Evolutionary conservation across 768 basidiomycete genomes (phyloP).

Genomic region (Pisolithus microcarpus): DNA sequence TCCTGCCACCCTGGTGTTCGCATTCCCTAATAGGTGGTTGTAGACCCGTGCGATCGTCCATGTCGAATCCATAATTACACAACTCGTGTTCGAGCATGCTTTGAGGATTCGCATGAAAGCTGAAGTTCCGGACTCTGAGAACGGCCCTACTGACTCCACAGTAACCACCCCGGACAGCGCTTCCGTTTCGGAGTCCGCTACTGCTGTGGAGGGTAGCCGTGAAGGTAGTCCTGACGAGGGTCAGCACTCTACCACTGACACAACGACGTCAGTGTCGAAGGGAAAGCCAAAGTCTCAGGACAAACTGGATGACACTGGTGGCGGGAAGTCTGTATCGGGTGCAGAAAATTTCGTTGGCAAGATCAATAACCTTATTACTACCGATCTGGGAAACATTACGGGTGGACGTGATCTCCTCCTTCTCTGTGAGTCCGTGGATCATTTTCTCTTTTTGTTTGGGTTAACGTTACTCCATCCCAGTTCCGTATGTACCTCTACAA

Average conservation of each 20-base stretch:
- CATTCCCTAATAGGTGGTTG: not conserved
- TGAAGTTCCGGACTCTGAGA: conserved; percentile 11
- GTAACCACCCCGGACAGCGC: conserved; percentile 6
- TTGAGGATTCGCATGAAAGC: conserved; percentile 45
- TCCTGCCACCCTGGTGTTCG: conserved; percentile 3
- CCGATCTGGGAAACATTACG: conserved; percentile 19
- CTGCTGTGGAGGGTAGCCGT: conserved; percentile 7
- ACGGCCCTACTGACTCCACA: not conserved
- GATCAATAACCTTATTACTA: conserved; percentile 71
- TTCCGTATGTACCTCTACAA: conserved; percentile 7
- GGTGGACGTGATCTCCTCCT: conserved; percentile 15
- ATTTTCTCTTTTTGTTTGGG: not conserved
- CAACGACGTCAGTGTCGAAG: not conserved
- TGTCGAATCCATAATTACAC: conserved; percentile 44
- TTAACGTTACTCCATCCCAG: not conserved
- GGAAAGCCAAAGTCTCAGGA: conserved; percentile 2
- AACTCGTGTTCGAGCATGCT: conserved; percentile 48
- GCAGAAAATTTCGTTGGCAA: conserved; percentile 56
- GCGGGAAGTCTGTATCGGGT: conserved; percentile 10
- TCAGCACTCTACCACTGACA: not conserved
- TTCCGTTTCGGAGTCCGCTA: conserved; percentile 8
- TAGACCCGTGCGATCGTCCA: conserved; percentile 41
- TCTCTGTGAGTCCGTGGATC: not conserved
- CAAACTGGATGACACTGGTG: not conserved
- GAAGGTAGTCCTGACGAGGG: conserved; percentile 3